Base-by-base conservation (phyloP, 2,329 filamentous ascomycete species). In the Acrocalymma vagum region DNA sequence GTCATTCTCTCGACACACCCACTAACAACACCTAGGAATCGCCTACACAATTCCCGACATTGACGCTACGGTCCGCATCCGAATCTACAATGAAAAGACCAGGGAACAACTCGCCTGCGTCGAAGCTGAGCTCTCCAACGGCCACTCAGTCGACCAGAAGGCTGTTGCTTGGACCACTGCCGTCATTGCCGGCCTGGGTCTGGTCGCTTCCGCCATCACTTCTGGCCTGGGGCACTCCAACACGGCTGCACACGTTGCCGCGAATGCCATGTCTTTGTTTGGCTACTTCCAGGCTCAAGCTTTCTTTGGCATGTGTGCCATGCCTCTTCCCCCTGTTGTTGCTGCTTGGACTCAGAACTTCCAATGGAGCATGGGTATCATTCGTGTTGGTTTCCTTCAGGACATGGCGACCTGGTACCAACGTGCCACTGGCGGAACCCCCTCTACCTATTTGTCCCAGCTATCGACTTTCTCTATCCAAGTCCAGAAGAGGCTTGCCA, bases 301-400 rank as follows among this genome's bases (percentile, higher is more conserved):
- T 17, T 90, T 96, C 71, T 79, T 96, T 60, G 92, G 92, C 51
- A 86, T 96, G 71, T 89, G 86, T 38, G 83, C 87, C 14, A 86
- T 96, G 10, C 78, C 80, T 29, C 81, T 96, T 38, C 93, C 93
- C 8, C 93, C 93, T 0, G 88, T 96, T 47, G 93, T 95, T 38
- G 81, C 88, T 61, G 82, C 92, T 0, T 97, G 93, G 93, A 96
- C 92, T 2, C 92, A 96, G 73, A 93, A 96, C 73, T 96, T 97
- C 75, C 88, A 95, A 67, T 97, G 93, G 93, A 95, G 87, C 63
- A 94, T 97, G 90, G 93, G 93, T 58, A 91, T 97, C 60, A 95
- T 97, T 60, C 82, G 83, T 35, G 80, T 96, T 27, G 78, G 78
- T n/a, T 96, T 95, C 69, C 82, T 96, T 74, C 90, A 97, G 74